A percentile compares a stretch with the other conserved stretches of the same genome.
Evolutionary conservation across 768 basidiomycete genomes (phyloP).

Genomic region (Fistulinella prunicolor): DNA sequence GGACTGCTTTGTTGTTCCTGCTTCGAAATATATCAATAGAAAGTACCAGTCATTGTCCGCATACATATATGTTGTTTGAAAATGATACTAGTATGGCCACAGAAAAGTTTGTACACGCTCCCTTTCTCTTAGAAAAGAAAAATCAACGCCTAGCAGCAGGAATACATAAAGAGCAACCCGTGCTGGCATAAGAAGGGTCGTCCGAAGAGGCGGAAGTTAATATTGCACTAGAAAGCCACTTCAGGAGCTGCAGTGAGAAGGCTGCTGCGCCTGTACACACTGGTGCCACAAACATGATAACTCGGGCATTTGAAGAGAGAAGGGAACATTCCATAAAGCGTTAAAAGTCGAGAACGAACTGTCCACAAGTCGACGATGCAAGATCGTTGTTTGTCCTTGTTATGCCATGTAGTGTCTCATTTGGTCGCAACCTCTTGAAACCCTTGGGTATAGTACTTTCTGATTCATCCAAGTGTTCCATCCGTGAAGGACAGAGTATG

Average conservation of each 20-base stretch:
- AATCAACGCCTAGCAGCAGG: constrained; percentile 8
- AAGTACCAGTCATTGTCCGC: no score
- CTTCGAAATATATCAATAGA: no score
- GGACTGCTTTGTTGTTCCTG: no score
- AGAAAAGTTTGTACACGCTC: no score
- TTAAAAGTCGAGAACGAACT: neutral
- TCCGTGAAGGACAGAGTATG: constrained; percentile 7
- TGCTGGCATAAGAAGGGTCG: constrained; percentile 9
- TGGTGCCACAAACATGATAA: constrained; percentile 18
- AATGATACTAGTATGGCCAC: no score
- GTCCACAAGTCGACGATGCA: no score
- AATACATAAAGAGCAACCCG: neutral
- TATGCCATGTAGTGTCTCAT: neutral
- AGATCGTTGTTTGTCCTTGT: constrained; percentile 16
- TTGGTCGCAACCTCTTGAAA: no score
- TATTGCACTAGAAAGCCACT: constrained; percentile 31
- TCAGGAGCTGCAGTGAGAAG: constrained; percentile 30
- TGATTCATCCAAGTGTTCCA: constrained; percentile 2
- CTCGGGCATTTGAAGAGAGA: neutral
- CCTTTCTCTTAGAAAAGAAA: neutral
- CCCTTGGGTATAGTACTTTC: neutral
- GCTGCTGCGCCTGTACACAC: constrained; percentile 33
- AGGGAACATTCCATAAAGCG: no score
- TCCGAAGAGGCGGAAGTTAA: constrained; percentile 7
- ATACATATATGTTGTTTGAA: no score